Percentiles rank a stretch among this genome's conserved stretches.
phyloP scores from a whole-genome alignment of 1,284 basidiomycete species.

The Heterobasidion annosum region DNA sequence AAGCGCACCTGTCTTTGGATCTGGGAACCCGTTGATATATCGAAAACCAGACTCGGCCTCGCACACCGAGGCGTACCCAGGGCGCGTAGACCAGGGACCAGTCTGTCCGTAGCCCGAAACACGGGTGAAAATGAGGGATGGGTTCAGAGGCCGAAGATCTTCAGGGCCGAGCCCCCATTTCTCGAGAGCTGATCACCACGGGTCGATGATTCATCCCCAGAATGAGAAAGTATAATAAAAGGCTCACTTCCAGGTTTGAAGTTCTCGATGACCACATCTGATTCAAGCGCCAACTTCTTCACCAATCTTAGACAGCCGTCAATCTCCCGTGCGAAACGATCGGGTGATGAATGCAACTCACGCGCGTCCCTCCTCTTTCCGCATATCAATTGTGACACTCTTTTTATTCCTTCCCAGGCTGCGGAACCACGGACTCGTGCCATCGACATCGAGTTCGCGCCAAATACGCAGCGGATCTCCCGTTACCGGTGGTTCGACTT shows the following conservation, averaged over 20 bases:
- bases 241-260: conserved; percentile 64
- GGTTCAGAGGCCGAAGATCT: conserved; percentile 46
- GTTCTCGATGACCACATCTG: conserved; percentile 61
- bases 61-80: conserved; percentile 65
- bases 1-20: conserved; percentile 40
- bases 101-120: conserved; percentile 69
- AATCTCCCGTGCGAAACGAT: neutral
- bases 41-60: conserved; percentile 68
- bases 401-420: conserved; percentile 66
- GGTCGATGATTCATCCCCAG: neutral
- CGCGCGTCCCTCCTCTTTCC: conserved; percentile 53
- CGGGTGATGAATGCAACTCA: conserved; percentile 20
- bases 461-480: conserved; percentile 66
- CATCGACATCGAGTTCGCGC: conserved; percentile 61
- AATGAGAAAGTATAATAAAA: neutral
- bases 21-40: conserved; percentile 59
- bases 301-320: conserved; percentile 35
- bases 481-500: conserved; percentile 49
- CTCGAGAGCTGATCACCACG: conserved; percentile 41
- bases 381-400: conserved; percentile 57
- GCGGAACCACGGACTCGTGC: conserved; percentile 64
- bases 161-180: conserved; percentile 58
- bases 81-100: conserved; percentile 59
- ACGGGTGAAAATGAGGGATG: conserved; percentile 60
- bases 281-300: conserved; percentile 47